Conservation (phyloP, 345 rosid species). For the Limnanthes douglasii region DNA sequence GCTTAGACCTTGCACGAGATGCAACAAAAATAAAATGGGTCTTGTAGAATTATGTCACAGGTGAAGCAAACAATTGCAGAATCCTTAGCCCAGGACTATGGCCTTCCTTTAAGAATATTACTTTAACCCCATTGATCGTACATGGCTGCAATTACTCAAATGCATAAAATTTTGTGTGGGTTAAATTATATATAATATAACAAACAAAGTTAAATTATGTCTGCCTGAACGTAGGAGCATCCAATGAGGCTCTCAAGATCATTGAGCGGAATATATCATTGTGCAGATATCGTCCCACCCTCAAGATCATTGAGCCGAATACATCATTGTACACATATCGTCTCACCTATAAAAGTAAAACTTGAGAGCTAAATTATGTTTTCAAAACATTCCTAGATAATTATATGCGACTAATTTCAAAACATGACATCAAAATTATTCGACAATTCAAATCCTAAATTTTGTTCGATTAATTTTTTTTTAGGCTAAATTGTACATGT, state of each 20-base stretch:
- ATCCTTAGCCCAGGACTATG: constrained; percentile 73
- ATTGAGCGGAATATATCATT: constrained; percentile 61
- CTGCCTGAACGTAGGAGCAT: constrained; percentile 78
- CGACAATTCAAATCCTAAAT: no score
- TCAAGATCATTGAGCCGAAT: no score
- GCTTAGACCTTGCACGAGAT: constrained; percentile 82
- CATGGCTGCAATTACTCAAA: constrained; percentile 76
- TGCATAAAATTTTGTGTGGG: no score
- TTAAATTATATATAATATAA: no score
- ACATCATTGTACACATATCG: no score
- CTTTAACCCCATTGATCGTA: constrained; percentile 85
- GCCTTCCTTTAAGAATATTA: constrained; percentile 83
- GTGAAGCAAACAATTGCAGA: constrained; percentile 71
- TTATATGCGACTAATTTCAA: no score
- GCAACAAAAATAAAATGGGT: constrained; percentile 80
- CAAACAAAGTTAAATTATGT: no score
- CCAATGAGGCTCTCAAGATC: constrained; percentile 92
- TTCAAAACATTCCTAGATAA: no score
- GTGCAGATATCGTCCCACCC: constrained; percentile 84
- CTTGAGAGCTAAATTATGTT: no score
- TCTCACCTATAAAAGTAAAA: constrained; percentile 89
- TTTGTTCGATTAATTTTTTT: no score
- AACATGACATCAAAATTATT: no score
- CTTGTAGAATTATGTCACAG: constrained; percentile 91
- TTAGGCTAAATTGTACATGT: no score